phyloP scores from a whole-genome alignment of 108 stramenopile species.

The Cyclostephanos invisitatus region DNA sequence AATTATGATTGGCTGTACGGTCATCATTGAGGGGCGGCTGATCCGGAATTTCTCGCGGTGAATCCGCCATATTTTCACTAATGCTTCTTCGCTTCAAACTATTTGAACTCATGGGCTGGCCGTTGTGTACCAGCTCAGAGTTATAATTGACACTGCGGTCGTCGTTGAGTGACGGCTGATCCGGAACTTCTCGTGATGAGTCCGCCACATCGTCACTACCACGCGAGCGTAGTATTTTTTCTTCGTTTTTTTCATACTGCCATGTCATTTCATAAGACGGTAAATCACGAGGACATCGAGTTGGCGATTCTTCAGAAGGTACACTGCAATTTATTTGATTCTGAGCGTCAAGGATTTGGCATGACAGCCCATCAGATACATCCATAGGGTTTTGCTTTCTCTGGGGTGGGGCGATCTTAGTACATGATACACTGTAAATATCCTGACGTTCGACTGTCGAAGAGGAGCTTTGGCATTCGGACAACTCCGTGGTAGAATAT shows the following conservation, averaged over 20 bases:
- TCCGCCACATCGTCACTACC: neutral
- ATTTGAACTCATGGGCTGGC: no score
- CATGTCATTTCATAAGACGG: constrained; percentile 38
- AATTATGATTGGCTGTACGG: no score
- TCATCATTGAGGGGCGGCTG: no score
- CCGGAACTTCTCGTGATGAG: no score
- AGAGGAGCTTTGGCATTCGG: neutral
- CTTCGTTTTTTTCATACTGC: constrained; percentile 8
- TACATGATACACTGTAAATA: neutral
- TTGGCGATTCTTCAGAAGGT: constrained; percentile 17
- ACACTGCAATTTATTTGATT: neutral
- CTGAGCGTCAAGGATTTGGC: neutral
- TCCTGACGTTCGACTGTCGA: neutral
- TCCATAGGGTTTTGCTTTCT: neutral
- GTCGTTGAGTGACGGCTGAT: neutral
- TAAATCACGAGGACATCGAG: constrained; percentile 38
- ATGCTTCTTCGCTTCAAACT: no score
- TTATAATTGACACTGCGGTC: no score
- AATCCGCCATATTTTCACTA: no score
- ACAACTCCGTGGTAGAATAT: neutral
- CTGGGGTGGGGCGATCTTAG: neutral
- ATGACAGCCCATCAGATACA: neutral
- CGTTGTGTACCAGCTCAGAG: neutral
- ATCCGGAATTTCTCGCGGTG: no score
- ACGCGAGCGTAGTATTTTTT: neutral